These are phyloP conservation scores for Acorus calamus DNA, from an alignment of 106 monocot genomes.

Conservation along the genomic window DNA sequence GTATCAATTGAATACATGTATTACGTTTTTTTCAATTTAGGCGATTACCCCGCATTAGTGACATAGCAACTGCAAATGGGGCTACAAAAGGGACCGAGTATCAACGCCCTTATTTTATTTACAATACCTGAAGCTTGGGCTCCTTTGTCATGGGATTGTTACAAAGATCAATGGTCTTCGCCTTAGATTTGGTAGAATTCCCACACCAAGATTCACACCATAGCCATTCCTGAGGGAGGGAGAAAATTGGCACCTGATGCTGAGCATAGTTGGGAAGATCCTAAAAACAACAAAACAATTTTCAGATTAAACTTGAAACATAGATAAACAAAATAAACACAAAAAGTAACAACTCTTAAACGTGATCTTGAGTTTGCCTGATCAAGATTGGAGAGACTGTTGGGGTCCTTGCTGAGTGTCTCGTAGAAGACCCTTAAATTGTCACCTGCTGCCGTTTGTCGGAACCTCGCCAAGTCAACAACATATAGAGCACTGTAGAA, in stretches of 20 bases:
- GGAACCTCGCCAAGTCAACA: slow-evolving; percentile 90
- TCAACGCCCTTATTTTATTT: neutral
- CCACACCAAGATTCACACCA: slow-evolving; percentile 99
- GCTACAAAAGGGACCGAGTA: neutral
- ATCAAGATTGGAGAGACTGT: slow-evolving; percentile 99
- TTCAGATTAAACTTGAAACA: neutral
- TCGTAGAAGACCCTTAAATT: slow-evolving; percentile 80
- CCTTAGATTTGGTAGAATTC: slow-evolving; percentile 81
- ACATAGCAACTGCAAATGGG: too few relatives aligned
- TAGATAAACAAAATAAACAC: neutral
- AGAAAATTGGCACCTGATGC: slow-evolving; percentile 93
- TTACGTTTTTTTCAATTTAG: too few relatives aligned
- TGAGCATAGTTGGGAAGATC: slow-evolving; percentile 99
- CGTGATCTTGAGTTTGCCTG: slow-evolving; percentile 37
- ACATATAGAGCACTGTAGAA: slow-evolving; percentile 88
- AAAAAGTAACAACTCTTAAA: neutral
- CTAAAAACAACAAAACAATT: slow-evolving; percentile 26
- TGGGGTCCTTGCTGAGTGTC: slow-evolving; percentile 96
- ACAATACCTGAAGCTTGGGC: slow-evolving; percentile 80
- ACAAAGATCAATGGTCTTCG: slow-evolving; percentile 95
- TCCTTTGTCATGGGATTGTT: slow-evolving; percentile 99
- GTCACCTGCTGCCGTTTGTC: slow-evolving; percentile 95
- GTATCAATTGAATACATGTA: too few relatives aligned
- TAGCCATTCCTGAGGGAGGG: slow-evolving; percentile 97
- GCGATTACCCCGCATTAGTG: too few relatives aligned